phyloP scores from a whole-genome alignment of 768 basidiomycete species.

The Mycena sanguinolenta region DNA sequence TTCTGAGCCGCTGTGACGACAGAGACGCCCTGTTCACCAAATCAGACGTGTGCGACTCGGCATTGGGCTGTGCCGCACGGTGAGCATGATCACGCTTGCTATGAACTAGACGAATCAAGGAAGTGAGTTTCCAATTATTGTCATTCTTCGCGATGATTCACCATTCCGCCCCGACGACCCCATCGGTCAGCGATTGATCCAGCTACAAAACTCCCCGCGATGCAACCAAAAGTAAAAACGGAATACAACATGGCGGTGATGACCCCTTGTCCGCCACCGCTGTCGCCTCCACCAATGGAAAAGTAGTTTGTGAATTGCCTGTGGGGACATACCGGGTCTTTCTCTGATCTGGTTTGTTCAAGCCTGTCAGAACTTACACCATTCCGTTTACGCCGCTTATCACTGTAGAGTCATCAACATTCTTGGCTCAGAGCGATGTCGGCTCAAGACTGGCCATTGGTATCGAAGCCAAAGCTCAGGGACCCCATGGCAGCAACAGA shows the following conservation, averaged over 20 bases:
- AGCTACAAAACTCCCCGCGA: conserved; percentile 55
- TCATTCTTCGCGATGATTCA: conserved; percentile 33
- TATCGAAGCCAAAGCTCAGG: conserved; percentile 61
- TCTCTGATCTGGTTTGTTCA: neutral
- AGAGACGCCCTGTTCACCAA: conserved; percentile 21
- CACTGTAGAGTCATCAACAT: conserved; percentile 42
- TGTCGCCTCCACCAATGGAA: conserved; percentile 52
- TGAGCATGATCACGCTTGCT: conserved; percentile 55
- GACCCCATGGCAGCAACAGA: conserved; percentile 59
- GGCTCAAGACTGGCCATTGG: conserved; percentile 50
- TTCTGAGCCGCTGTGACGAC: conserved; percentile 33
- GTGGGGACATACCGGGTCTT: neutral
- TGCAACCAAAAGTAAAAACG: conserved; percentile 43
- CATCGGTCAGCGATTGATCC: conserved; percentile 58
- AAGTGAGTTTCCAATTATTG: neutral
- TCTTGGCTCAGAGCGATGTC: neutral
- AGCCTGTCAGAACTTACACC: conserved; percentile 49
- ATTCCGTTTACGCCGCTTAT: conserved; percentile 63
- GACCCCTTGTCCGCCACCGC: conserved; percentile 60
- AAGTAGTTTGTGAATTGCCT: conserved; percentile 61
- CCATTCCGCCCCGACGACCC: conserved; percentile 62
- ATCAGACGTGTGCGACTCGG: neutral
- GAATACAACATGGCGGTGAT: conserved; percentile 59
- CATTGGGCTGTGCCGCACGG: neutral
- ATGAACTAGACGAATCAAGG: conserved; percentile 45